phyloP scores from a whole-genome alignment of 352 stramenopile species.

The Phytopythium montanum region DNA sequence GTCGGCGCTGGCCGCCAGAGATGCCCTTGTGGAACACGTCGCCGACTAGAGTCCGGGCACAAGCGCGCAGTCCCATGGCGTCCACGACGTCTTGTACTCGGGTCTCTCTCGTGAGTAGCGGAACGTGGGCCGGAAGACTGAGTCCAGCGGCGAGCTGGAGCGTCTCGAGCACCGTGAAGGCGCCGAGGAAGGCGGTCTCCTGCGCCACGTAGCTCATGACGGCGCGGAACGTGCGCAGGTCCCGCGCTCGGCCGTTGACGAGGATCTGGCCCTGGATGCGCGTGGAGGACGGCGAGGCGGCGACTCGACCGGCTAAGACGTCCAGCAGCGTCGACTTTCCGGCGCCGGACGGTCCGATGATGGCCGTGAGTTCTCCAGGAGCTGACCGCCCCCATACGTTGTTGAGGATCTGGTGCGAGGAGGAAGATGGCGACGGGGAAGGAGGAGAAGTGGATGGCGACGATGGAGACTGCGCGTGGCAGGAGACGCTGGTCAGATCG shows the following conservation, averaged over 20 bases:
- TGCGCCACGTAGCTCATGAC: slow-evolving; percentile 66
- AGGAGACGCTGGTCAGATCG: slow-evolving; percentile 1
- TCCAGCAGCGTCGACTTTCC: slow-evolving; percentile 70
- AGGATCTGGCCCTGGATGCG: slow-evolving; percentile 45
- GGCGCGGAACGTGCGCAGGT: slow-evolving; percentile 31
- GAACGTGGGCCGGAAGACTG: slow-evolving; percentile 38
- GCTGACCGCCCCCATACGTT: slow-evolving; percentile 53
- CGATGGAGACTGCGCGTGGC: slow-evolving; percentile 1
- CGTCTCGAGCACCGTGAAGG: slow-evolving; percentile 66
- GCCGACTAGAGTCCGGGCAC: slow-evolving; percentile 59
- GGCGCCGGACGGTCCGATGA: slow-evolving; percentile 59
- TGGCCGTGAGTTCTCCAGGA: slow-evolving; percentile 60
- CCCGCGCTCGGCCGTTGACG: slow-evolving; percentile 42
- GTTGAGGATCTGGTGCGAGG: slow-evolving; percentile 37
- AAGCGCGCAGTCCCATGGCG: slow-evolving; percentile 57
- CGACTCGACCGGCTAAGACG: slow-evolving; percentile 49
- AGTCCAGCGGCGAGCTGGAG: slow-evolving; percentile 56
- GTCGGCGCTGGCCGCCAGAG: slow-evolving; percentile 86
- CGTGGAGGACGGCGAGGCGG: slow-evolving; percentile 11
- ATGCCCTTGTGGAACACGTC: slow-evolving; percentile 87
- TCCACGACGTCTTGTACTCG: slow-evolving; percentile 66
- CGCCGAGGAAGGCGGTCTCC: slow-evolving; percentile 57
- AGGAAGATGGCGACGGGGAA: background rate
- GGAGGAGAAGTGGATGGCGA: background rate
- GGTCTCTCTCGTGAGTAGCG: slow-evolving; percentile 35